Percentiles rank a stretch among this genome's conserved stretches.
Evolutionary conservation across 108 stramenopile genomes (phyloP).

Genomic region (Nitzschia sp.): DNA sequence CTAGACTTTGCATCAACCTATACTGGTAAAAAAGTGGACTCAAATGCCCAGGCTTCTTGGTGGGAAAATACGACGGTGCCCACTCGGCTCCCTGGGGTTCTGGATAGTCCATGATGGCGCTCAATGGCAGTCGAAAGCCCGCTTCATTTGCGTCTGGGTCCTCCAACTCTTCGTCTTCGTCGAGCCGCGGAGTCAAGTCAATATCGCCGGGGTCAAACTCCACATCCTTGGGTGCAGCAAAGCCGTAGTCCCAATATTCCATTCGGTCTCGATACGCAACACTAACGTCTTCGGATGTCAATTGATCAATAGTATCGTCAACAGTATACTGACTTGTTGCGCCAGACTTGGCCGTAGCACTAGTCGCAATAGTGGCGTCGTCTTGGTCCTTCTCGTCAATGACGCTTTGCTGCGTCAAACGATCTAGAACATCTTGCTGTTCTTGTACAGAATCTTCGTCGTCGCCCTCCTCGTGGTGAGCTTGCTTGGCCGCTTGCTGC

Average conservation of each 20-base stretch:
- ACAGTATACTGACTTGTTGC: neutral
- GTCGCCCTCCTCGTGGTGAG: neutral
- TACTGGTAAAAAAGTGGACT: slow-evolving; percentile 11
- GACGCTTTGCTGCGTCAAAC: slow-evolving; percentile 22
- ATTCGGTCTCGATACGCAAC: slow-evolving; percentile 7
- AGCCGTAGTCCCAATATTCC: slow-evolving; percentile 37
- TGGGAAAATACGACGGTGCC: slow-evolving; percentile 3
- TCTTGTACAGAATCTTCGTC: slow-evolving; percentile 42
- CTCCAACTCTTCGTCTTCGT: neutral
- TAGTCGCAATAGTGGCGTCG: neutral
- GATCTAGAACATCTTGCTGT: slow-evolving; percentile 30
- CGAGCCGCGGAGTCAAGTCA: neutral
- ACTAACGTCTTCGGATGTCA: neutral
- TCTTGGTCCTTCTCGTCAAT: neutral
- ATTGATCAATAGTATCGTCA: neutral
- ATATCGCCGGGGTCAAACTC: neutral
- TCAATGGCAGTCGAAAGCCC: neutral
- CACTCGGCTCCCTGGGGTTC: neutral
- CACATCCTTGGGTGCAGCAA: slow-evolving; percentile 2
- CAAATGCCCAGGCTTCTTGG: neutral
- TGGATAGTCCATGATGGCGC: neutral
- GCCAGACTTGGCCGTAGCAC: neutral
- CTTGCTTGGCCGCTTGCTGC: neutral
- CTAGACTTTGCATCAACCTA: slow-evolving; percentile 9
- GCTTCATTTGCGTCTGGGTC: slow-evolving; percentile 3